Percentiles rank a stretch among this genome's conserved stretches.
Evolutionary conservation across 345 rosid species (phyloP).

Genomic region (Rhizophora mangle): DNA sequence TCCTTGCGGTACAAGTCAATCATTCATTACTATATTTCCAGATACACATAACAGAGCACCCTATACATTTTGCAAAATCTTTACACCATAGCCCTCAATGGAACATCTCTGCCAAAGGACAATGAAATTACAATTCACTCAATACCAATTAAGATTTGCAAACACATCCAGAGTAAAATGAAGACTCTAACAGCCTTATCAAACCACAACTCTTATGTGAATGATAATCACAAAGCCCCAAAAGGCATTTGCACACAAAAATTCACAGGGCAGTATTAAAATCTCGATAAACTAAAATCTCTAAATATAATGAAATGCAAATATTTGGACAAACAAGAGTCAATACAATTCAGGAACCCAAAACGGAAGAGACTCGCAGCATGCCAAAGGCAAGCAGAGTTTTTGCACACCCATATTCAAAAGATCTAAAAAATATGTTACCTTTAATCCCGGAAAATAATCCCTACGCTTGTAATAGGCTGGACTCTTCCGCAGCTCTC

Average conservation of each 20-base stretch:
- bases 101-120: neutral
- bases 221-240: too few relatives aligned
- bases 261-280: neutral
- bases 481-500: slow-evolving; percentile 91
- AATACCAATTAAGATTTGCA: too few relatives aligned
- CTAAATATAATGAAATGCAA: neutral
- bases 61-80: neutral
- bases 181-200: too few relatives aligned
- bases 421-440: slow-evolving; percentile 15
- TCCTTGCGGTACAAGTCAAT: neutral
- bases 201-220: too few relatives aligned
- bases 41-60: neutral
- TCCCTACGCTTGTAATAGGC: slow-evolving; percentile 96
- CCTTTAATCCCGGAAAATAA: slow-evolving; percentile 97
- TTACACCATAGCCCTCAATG: neutral
- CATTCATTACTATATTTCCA: neutral
- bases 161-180: too few relatives aligned
- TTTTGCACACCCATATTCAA: too few relatives aligned
- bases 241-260: neutral
- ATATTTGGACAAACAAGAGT: too few relatives aligned
- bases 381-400: too few relatives aligned
- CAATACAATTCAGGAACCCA: neutral
- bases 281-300: neutral
- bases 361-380: too few relatives aligned
- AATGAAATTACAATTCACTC: neutral